These are phyloP conservation scores for Datisca glomerata DNA, from an alignment of 306 rosid genomes.

Conservation along the genomic window DNA sequence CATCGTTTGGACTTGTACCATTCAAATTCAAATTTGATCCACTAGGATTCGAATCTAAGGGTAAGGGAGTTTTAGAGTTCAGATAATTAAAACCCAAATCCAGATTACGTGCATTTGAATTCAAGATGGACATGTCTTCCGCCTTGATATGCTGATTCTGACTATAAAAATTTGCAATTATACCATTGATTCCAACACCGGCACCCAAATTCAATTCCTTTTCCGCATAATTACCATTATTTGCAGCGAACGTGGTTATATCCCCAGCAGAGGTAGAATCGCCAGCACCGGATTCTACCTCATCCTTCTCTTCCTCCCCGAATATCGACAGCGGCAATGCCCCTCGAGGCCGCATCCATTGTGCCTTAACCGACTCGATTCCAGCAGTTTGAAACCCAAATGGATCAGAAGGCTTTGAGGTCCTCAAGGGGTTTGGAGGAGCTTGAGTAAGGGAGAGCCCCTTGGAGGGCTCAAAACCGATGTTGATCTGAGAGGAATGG, in stretches of 20 bases:
- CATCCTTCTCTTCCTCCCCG: conserved; percentile 44
- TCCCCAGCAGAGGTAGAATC: conserved; percentile 13
- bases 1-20: conserved; percentile 10
- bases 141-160: conserved; percentile 22
- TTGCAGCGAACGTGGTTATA: conserved; percentile 13
- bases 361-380: conserved; percentile 7
- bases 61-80: not conserved
- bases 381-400: conserved; percentile 9
- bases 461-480: conserved; percentile 8
- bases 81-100: conserved; percentile 4
- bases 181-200: conserved; percentile 26
- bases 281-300: conserved; percentile 14
- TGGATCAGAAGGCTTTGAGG: conserved; percentile 14
- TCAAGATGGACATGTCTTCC: conserved; percentile 21
- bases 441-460: conserved; percentile 13
- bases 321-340: conserved; percentile 88
- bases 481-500: conserved; percentile 36
- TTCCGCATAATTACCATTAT: conserved; percentile 16
- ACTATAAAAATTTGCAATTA: conserved; percentile 32
- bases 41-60: conserved; percentile 5
- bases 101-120: not conserved
- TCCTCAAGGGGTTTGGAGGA: conserved; percentile 2
- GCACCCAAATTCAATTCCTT: conserved; percentile 31
- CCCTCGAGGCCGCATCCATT: conserved; percentile 44
- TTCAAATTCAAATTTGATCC: conserved; percentile 12